Base-by-base conservation (phyloP, 139 green algal species). In the Chlamydomonas schloesseri region DNA sequence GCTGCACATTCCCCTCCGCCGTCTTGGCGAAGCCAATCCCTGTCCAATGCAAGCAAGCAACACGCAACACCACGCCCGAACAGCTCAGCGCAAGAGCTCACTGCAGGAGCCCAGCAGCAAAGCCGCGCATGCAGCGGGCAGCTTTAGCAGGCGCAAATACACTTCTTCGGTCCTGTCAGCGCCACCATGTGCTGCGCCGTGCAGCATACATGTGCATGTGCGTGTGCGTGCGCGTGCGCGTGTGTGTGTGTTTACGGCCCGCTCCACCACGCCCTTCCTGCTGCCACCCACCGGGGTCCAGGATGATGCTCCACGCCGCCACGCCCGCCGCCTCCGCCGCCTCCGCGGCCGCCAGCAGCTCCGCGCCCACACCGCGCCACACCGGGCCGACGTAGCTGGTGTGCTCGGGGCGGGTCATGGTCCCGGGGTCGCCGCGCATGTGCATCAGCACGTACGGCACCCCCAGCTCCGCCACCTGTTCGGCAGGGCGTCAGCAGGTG, bases 371-470 rank as follows among this genome's bases (percentile, higher is more conserved):
- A 9, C 96, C 93, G 15, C 57, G 60, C n/a, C 89, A 93, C 21
- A 96, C 89, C 5, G 57, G 17, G 36, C 50, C n/a, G 33, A 26
- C 80, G 77, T 98, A 97, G 0, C 69, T 55, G 1, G 91, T 96
- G 90, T 96, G 88, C 62, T 90, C 68, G 0, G 55, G 20, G 2
- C 73, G 57, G 58, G 91, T 80, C 98, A 99, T 99, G 55, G 93
- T 97, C 24, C 34, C 80, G 0, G 96, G 95, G 50, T 95, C 91
- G 8, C 98, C 98, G 10, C 98, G 94, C 93, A 98, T 98, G 93
- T 99, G 98, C 97, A 99, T 99, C 42, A 99, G 73, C 34, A 99
- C 89, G 88, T 98, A 99, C 0, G 98, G 94, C 78, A 99, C 95
- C 2, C 93, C 93, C 46, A 98, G 89, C 33, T 90, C 29, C 0